Conservation (phyloP, 73 alveolate species). For the Symbiodinium natans region DNA sequence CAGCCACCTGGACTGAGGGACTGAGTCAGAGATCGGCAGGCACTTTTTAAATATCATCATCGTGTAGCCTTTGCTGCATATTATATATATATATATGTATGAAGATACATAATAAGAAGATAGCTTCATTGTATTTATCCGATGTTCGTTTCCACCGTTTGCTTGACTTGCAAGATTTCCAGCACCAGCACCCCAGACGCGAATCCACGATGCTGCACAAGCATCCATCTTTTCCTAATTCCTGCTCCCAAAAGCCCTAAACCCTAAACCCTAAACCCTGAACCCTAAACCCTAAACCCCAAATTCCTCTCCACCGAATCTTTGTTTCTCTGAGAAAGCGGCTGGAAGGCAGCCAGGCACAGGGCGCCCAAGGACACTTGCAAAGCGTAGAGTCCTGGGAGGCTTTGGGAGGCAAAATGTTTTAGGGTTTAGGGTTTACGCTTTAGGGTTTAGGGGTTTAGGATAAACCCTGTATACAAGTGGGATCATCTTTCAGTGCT, state of each 20-base stretch:
- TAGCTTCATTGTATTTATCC: too few species aligned
- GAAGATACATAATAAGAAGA: too few species aligned
- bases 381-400: constrained; percentile 31
- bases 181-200: too few species aligned
- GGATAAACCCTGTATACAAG: neutral
- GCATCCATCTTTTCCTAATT: too few species aligned
- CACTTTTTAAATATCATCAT: too few species aligned
- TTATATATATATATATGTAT: too few species aligned
- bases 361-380: constrained; percentile 58
- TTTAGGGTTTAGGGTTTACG: neutral
- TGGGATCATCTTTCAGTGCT: neutral
- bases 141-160: too few species aligned
- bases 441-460: neutral
- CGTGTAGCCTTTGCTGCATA: too few species aligned
- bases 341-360: constrained; percentile 42
- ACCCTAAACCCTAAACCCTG: neutral
- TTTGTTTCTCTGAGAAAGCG: too few species aligned
- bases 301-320: neutral
- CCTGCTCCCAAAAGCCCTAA: neutral
- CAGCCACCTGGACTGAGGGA: neutral
- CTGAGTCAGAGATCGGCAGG: too few species aligned
- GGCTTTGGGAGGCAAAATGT: neutral
- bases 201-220: too few species aligned
- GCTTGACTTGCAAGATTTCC: too few species aligned
- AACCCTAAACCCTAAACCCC: neutral